Evolutionary conservation across 1,284 basidiomycete species (phyloP).

Genomic region (Leccinum huronense): DNA sequence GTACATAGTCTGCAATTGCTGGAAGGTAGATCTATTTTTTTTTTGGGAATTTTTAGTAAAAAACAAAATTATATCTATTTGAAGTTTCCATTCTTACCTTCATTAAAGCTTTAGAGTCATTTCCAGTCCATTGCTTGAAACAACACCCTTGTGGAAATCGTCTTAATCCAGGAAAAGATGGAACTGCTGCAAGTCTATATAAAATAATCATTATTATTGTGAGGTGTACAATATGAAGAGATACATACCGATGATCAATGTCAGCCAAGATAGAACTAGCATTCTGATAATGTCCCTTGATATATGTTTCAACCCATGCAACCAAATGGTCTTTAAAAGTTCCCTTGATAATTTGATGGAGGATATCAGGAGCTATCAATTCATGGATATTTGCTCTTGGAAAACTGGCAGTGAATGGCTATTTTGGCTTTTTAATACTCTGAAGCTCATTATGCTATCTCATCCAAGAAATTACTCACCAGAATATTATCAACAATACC

Average conservation of each 20-base stretch:
- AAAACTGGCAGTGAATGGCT: neutral
- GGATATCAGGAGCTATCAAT: neutral
- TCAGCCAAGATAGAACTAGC: neutral
- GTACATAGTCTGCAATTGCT: slow-evolving; percentile 16
- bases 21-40: slow-evolving; percentile 9
- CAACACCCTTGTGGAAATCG: neutral
- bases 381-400: neutral
- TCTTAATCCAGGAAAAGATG: neutral
- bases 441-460: neutral
- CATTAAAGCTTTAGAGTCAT: neutral
- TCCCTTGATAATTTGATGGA: neutral
- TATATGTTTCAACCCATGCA: neutral
- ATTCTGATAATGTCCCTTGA: neutral
- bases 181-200: neutral
- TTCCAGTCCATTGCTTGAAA: neutral
- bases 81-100: neutral
- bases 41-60: neutral
- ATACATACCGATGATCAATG: neutral
- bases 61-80: neutral
- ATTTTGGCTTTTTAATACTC: neutral
- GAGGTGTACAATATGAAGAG: neutral
- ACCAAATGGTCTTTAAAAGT: neutral
- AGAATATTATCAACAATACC: neutral
- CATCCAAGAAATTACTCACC: neutral
- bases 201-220: neutral